Evolutionary conservation across 495 filamentous ascomycete genomes (phyloP).

Genomic region (Xylaria intraflava): DNA sequence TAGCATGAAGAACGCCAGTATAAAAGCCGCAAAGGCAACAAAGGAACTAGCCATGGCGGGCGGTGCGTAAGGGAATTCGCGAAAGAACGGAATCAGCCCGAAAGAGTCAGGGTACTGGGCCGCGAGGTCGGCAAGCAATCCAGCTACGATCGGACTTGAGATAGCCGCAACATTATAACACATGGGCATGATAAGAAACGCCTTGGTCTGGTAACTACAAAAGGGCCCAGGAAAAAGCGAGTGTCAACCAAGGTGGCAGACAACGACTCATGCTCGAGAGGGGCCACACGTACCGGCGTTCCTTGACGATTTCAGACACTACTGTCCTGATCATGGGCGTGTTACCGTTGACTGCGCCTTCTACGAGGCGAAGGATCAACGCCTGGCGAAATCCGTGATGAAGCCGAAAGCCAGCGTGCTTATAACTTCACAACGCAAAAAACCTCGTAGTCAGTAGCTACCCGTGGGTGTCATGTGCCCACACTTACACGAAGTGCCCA

Average conservation of each 20-base stretch:
- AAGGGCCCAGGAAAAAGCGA: neutral
- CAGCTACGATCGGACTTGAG: constrained; percentile 56
- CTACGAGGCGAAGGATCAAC: constrained; percentile 54
- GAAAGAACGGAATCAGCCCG: constrained; percentile 55
- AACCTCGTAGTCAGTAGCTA: no score
- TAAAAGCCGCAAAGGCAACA: constrained; percentile 43
- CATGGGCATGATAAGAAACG: constrained; percentile 53
- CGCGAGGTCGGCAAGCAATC: constrained; percentile 55
- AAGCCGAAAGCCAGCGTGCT: constrained; percentile 66
- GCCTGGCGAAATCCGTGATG: constrained; percentile 53
- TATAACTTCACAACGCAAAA: no score
- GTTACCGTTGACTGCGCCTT: constrained; percentile 61
- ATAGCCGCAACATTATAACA: constrained; percentile 59
- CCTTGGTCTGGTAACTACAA: constrained; percentile 37
- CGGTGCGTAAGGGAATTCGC: constrained; percentile 53
- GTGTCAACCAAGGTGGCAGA: constrained; percentile 52
- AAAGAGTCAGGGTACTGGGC: no score
- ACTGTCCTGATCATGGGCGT: constrained; percentile 62
- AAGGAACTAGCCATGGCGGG: constrained; percentile 56
- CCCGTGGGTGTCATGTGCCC: no score
- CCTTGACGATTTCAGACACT: constrained; percentile 59
- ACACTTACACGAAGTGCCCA: constrained; percentile 45
- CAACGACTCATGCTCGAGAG: no score
- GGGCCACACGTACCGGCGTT: constrained; percentile 59
- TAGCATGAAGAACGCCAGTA: constrained; percentile 48